Base-by-base conservation (phyloP, 805 yeast genomes). In the Clavispora phyllophila region DNA sequence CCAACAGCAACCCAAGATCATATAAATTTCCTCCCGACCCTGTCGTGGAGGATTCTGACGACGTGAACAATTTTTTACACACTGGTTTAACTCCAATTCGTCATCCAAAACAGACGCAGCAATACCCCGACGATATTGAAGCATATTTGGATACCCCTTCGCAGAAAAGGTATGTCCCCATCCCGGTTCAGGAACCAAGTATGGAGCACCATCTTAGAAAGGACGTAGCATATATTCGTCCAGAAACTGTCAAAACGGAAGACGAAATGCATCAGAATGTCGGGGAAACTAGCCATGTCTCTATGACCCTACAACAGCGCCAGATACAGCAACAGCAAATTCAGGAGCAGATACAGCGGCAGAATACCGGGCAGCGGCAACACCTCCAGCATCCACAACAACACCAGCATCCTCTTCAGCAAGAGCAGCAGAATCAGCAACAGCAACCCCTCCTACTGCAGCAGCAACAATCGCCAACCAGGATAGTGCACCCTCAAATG, bases 21-120 rank as follows among this genome's bases (percentile, higher is more conserved):
- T 81, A 77, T 60, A 80, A 75, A 56, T 81, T 81, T 50, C 87
- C 86, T 1, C 66, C 72, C 4, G 62, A 69, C 1, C 69, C 75
- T 13, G 47, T 62, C 5, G 57, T 65, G 0, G 39, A 48, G 18
- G 40, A 7, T 42, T n/a, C 33, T 29, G 20, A 8, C 4, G 31
- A 39, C 15, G 31, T 42, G 25, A 47, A 42, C 25, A 29, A 25
- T 13, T 42, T 31, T 14, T 22, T 46, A 14, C 17, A 26, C 17
- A n/a, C 36, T 3, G 18, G 43, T 9, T 37, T 41, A 19, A 42
- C 54, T 3, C 47, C 44, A 2, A 45, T 51, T 37, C 48, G 47
- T 15, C 54, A 49, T 32, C 52, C 55, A 7, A 43, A 40, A 15
- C 40, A 39, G 20, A 33, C 36, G 12, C 34, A 41, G 24, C 43